Percentiles rank a stretch among this genome's conserved stretches.
phyloP scores from a whole-genome alignment of 768 basidiomycete genomes.

The Phaeotremella skinneri region DNA sequence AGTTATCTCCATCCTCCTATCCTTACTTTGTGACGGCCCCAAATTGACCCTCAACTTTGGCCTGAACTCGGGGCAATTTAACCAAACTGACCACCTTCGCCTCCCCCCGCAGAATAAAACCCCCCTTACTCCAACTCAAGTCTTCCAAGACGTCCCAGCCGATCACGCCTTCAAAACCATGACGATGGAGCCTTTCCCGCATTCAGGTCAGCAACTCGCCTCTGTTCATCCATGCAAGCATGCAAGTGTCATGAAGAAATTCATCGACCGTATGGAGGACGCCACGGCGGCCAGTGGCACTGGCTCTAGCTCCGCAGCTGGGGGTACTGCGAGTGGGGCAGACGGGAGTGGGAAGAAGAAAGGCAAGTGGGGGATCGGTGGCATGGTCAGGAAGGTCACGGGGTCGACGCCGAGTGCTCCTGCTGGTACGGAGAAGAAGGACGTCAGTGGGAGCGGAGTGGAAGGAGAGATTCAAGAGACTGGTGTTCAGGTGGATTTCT shows the following conservation, averaged over 20 bases:
- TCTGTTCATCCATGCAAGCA: constrained; percentile 99
- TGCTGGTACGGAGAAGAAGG: constrained; percentile 51
- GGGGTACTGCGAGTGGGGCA: constrained; percentile 42
- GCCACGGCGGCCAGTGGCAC: constrained; percentile 26
- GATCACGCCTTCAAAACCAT: constrained; percentile 99
- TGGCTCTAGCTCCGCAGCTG: constrained; percentile 40
- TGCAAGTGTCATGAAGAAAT: constrained; percentile 98
- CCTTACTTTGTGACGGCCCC: neutral
- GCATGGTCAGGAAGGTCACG: constrained; percentile 67
- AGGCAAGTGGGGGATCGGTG: constrained; percentile 70
- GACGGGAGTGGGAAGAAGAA: constrained; percentile 55
- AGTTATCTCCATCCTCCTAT: neutral
- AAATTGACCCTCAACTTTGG: neutral
- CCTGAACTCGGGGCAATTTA: neutral
- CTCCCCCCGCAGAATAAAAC: constrained; percentile 66
- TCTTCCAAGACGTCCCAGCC: constrained; percentile 95
- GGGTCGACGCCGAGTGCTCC: constrained; percentile 52
- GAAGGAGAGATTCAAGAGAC: constrained; percentile 61
- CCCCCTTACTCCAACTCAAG: constrained; percentile 80
- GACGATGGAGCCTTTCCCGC: constrained; percentile 97
- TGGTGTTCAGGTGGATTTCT: constrained; percentile 96
- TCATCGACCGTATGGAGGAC: constrained; percentile 93
- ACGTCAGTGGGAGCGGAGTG: constrained; percentile 14
- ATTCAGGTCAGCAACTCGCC: constrained; percentile 73
- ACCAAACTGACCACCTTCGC: neutral